Percentiles rank a stretch among this genome's conserved stretches.
Conservation (phyloP, 1,284 basidiomycete species). For the Phellopilus nigrolimitatus region DNA sequence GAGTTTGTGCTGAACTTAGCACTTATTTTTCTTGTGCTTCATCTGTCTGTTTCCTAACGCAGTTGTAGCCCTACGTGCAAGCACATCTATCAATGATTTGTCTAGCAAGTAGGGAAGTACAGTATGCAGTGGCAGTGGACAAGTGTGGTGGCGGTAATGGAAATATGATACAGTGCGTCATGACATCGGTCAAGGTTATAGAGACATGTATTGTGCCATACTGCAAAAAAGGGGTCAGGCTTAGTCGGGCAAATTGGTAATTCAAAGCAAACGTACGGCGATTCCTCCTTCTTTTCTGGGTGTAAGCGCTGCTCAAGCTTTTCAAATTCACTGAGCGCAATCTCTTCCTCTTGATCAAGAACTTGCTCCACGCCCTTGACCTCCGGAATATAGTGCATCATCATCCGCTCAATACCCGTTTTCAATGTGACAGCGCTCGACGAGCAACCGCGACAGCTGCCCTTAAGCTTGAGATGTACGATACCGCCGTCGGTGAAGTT, state of each 20-base stretch:
- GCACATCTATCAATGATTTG: too few relatives aligned
- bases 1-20: too few relatives aligned
- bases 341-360: constrained; percentile 84
- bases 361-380: constrained; percentile 98
- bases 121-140: constrained; percentile 2
- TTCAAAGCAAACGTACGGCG: constrained; percentile 34
- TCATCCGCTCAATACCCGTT: constrained; percentile 94
- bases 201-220: constrained; percentile 74
- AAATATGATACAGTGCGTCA: not conserved
- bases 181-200: constrained; percentile 15
- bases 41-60: too few relatives aligned
- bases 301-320: constrained; percentile 83
- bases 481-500: constrained; percentile 64
- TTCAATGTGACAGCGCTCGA: constrained; percentile 94
- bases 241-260: constrained; percentile 15
- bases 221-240: constrained; percentile 31
- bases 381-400: constrained; percentile 99
- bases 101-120: too few relatives aligned
- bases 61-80: too few relatives aligned
- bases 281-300: constrained; percentile 32
- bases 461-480: constrained; percentile 84
- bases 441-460: constrained; percentile 92
- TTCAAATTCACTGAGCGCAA: constrained; percentile 86
- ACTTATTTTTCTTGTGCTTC: too few relatives aligned
- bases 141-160: not conserved